Evolutionary conservation across 768 basidiomycete species (phyloP), one percentile per base, ranked within the genome.

Genomic region (Kwoniella pini): DNA sequence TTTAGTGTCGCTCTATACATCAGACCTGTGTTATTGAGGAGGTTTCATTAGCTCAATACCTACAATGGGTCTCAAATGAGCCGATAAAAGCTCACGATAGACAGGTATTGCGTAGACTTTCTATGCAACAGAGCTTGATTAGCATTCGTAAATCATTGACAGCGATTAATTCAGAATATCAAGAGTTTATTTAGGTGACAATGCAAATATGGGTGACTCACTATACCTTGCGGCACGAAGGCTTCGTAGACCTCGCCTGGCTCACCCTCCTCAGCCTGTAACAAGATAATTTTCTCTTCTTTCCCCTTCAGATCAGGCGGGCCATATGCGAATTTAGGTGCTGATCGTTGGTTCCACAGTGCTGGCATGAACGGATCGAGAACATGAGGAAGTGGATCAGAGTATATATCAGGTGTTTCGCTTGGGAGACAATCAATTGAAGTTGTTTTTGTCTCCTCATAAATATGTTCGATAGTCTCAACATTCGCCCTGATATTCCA

Each of bases 41-140:
- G 28, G 54, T 5, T 17, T 28, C n/a, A 3, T 26, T 6, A 13
- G 51, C 3, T n/a, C n/a, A n/a, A n/a, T n/a, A n/a, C n/a, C n/a
- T n/a, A n/a, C n/a, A n/a, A n/a, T n/a, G n/a, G n/a, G n/a, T n/a
- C n/a, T n/a, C n/a, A n/a, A n/a, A n/a, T n/a, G 17, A 19, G 19
- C 2, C n/a, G 4, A 38, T 13, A 46, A 13, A 10, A 3, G 50
- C 59, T 54, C 21, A 61, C 59, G 50, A 31, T 61, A 61, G 1
- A 38, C 45, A 5, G 59, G 59, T 3, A 61, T 33, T 33, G 59
- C 59, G 30, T 45, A 61, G 9, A 61, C 44, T 49, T 39, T 54
- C 59, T 61, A 33, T 15, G 33, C 33, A 15, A 15, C 33, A n/a
- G 33, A 36, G 33, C 15, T 7, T 7, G 7, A 7, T 36, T 15